Base-by-base conservation (phyloP, 306 rosid species). In the Trifolium pratense region DNA sequence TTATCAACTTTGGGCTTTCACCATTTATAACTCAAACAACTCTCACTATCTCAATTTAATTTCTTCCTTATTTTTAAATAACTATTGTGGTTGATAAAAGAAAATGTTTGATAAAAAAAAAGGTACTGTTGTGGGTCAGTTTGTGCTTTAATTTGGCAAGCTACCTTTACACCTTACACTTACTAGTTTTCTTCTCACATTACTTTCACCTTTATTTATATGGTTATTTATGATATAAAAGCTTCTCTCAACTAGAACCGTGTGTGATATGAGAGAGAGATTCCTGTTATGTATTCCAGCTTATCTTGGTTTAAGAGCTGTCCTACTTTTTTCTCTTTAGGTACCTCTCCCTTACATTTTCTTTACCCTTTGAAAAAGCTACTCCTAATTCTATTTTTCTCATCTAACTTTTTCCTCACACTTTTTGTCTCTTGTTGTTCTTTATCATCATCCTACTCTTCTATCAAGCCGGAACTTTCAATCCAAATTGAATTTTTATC, bases 401-500 rank as follows among this genome's bases (percentile, higher is more conserved):
- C 51, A 52, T 55, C 79, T 59, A 64, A 85, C 84, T 81, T 74
- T 78, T 78, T 70, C 18, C 75, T 71, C 69, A 67, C 60, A 68
- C 82, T 75, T 79, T 75, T 65, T 83, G 88, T 83, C 86, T 67
- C 80, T 77, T 83, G 75, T 78, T 76, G 83, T 79, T 82, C 83
- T 74, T 61, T 59, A 59, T 15, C 65, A 59, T 59, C 40, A 59
- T 63, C 68, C 64, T 32, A 15, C 6, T 55, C 16, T 57, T 10
- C 63, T 57, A 13, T 53, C 60, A 53, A 51, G 75, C 73, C 1
- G 3, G 9, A 48, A 15, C 9, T 16, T 56, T 72, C 59, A 2
- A 66, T 42, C 79, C 66, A 55, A 17, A 36, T 36, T 36, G 39
- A 71, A 61, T 73, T 80, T 83, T 59, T 40, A 65, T 77, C 48